Evolutionary conservation across 2,329 filamentous ascomycete species (phyloP).

Genomic region (Magnaporthiopsis poae): DNA sequence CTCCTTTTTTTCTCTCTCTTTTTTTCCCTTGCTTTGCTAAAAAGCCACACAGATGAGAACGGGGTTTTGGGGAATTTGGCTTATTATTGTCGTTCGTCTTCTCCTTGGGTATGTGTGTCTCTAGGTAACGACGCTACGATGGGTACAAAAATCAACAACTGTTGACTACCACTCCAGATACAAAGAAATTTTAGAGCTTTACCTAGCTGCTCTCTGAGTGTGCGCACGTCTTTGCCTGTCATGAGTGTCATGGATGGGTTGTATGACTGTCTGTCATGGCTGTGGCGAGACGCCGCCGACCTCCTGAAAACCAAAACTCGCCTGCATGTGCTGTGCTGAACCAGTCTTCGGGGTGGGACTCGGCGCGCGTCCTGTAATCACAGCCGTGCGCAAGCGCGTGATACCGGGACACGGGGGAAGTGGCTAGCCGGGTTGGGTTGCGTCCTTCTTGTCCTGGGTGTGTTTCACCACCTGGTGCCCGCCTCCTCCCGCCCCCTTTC

Average conservation of each 20-base stretch:
- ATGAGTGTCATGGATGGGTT: not conserved
- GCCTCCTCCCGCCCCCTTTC: not conserved
- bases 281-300: not conserved
- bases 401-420: not conserved
- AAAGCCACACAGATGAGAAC: slow-evolving; percentile 2
- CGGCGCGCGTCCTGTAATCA: not conserved
- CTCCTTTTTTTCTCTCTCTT: not conserved
- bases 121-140: slow-evolving; percentile 13
- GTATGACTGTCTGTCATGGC: no score
- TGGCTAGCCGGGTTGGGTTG: not conserved
- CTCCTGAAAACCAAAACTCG: not conserved
- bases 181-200: slow-evolving; percentile 11
- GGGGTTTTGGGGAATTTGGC: not conserved
- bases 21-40: not conserved
- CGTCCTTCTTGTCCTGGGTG: not conserved
- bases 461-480: not conserved
- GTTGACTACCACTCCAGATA: slow-evolving; percentile 8
- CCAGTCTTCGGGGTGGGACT: not conserved
- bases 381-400: not conserved
- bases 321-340: not conserved
- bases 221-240: not conserved
- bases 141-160: slow-evolving; percentile 8
- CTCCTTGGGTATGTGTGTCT: slow-evolving; percentile 9
- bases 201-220: not conserved
- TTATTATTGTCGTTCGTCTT: slow-evolving; percentile 8